Evolutionary conservation across 2,329 filamentous ascomycete genomes (phyloP).

Genomic region (Verticillium alfalfae): DNA sequence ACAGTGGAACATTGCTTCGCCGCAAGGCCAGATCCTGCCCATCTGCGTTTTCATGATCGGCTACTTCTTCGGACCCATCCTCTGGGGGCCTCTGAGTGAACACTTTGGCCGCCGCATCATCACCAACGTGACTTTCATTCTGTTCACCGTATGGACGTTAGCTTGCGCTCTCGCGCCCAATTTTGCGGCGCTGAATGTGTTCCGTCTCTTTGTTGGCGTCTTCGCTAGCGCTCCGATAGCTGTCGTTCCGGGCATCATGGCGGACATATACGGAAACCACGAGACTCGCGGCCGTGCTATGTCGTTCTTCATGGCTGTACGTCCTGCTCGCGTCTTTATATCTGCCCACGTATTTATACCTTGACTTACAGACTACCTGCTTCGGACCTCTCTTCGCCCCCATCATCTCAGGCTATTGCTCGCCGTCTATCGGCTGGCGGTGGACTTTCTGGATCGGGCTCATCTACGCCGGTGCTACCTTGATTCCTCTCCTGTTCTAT

Average conservation of each 20-base stretch:
- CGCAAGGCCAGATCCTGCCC: conserved; percentile 43
- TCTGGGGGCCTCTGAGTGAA: conserved; percentile 63
- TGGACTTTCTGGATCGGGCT: conserved; percentile 68
- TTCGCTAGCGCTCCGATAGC: conserved; percentile 55
- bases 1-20: conserved; percentile 50
- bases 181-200: conserved; percentile 47
- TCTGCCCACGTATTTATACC: not conserved
- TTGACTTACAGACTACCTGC: conserved; percentile 45
- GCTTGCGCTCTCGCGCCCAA: conserved; percentile 49
- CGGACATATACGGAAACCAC: conserved; percentile 58
- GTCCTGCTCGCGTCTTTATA: conserved; percentile 10
- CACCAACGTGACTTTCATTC: conserved; percentile 35
- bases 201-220: conserved; percentile 47
- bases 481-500: conserved; percentile 55
- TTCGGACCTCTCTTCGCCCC: conserved; percentile 64
- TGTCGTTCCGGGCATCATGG: conserved; percentile 58
- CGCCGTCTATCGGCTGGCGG: conserved; percentile 55
- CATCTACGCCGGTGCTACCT: conserved; percentile 59
- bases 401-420: conserved; percentile 58
- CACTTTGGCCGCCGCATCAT: conserved; percentile 52
- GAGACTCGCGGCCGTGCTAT: conserved; percentile 53
- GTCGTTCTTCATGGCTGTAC: conserved; percentile 58
- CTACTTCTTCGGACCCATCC: conserved; percentile 55
- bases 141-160: conserved; percentile 47
- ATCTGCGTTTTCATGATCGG: conserved; percentile 61